phyloP scores from a whole-genome alignment of 768 basidiomycete species.

The Pisolithus sp. region DNA sequence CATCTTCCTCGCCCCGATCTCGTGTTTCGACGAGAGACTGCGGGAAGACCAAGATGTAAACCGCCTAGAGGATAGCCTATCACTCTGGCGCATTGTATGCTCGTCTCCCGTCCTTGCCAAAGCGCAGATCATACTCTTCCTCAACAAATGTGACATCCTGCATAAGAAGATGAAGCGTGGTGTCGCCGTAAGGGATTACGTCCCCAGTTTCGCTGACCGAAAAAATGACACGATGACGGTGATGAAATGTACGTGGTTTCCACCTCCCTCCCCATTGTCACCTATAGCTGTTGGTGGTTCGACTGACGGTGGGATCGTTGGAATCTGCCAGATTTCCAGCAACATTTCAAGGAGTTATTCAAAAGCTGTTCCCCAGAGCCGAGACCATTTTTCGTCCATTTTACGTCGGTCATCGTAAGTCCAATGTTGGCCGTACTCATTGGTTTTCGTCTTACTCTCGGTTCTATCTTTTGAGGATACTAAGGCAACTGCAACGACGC shows the following conservation, averaged over 20 bases:
- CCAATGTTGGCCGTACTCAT: not conserved
- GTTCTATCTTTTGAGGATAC: slow-evolving; percentile 48
- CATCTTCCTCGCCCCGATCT: slow-evolving; percentile 71
- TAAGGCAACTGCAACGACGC: slow-evolving; percentile 62
- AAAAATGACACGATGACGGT: slow-evolving; percentile 65
- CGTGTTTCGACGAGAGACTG: slow-evolving; percentile 75
- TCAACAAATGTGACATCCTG: slow-evolving; percentile 70
- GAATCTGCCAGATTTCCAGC: slow-evolving; percentile 55
- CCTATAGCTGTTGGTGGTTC: not conserved
- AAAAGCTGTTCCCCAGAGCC: slow-evolving; percentile 55
- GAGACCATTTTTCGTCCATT: slow-evolving; percentile 64
- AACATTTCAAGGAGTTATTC: slow-evolving; percentile 73
- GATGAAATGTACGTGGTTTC: slow-evolving; percentile 50
- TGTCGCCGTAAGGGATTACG: slow-evolving; percentile 56
- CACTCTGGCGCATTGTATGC: slow-evolving; percentile 72
- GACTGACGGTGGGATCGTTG: not conserved
- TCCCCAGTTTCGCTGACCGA: slow-evolving; percentile 69
- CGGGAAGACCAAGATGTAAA: slow-evolving; percentile 67
- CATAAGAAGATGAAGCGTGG: slow-evolving; percentile 68
- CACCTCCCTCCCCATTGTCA: not conserved
- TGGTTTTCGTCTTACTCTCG: no score
- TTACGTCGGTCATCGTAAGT: slow-evolving; percentile 74
- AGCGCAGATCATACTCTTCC: slow-evolving; percentile 48
- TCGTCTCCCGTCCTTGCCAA: slow-evolving; percentile 56
- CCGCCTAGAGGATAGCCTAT: slow-evolving; percentile 69